Evolutionary conservation across 2,329 filamentous ascomycete species (phyloP).

Genomic region (Aspergillus pseudoviridinutans): DNA sequence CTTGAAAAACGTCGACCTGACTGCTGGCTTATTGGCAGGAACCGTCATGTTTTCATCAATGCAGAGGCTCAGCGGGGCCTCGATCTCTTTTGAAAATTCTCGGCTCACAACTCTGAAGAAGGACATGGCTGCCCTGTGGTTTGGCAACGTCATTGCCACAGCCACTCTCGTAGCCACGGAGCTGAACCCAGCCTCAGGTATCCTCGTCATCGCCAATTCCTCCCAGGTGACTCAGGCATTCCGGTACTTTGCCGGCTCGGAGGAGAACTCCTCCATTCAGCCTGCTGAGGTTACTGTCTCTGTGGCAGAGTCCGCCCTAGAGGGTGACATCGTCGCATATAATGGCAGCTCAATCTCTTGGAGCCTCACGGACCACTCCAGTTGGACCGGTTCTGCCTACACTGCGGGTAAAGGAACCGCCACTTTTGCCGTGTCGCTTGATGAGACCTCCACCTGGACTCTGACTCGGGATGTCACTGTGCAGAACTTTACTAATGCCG

Average conservation of each 20-base stretch:
- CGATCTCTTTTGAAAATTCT: slow-evolving; percentile 18
- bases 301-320: slow-evolving; percentile 22
- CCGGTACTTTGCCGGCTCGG: slow-evolving; percentile 28
- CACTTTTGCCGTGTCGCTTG: slow-evolving; percentile 9
- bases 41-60: slow-evolving; percentile 21
- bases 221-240: slow-evolving; percentile 34
- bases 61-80: slow-evolving; percentile 15
- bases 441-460: slow-evolving; percentile 13
- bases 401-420: slow-evolving; percentile 6
- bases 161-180: slow-evolving; percentile 6
- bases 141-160: slow-evolving; percentile 26
- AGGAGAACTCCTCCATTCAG: slow-evolving; percentile 21
- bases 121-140: slow-evolving; percentile 27
- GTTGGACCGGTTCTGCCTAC: slow-evolving; percentile 15
- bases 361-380: slow-evolving; percentile 9
- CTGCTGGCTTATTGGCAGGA: slow-evolving; percentile 27
- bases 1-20: slow-evolving; percentile 16
- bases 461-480: slow-evolving; percentile 9
- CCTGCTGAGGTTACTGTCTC: slow-evolving; percentile 24
- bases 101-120: slow-evolving; percentile 17
- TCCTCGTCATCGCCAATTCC: slow-evolving; percentile 21
- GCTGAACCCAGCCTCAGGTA: slow-evolving; percentile 15
- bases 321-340: slow-evolving; percentile 31
- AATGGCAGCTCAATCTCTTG: slow-evolving; percentile 21
- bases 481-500: slow-evolving; percentile 12